Evolutionary conservation across 148 eudicot genomes (phyloP), one percentile per base, ranked within the genome.

Genomic region (Chenopodium berlandieri): DNA sequence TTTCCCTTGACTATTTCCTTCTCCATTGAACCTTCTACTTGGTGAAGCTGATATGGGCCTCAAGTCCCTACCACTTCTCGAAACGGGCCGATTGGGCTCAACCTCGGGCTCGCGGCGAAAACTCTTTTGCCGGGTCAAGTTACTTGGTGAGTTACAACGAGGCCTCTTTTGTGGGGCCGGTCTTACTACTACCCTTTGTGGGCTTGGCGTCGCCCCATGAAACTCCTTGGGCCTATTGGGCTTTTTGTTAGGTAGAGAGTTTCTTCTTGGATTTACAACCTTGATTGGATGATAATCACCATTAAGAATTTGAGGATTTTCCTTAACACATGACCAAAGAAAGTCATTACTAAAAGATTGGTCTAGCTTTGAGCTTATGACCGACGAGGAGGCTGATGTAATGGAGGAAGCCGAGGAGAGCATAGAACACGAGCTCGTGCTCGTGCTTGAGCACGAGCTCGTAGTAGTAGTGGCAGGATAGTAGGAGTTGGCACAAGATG

Each of bases 81-180:
- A 86, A 62, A 48, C 69, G 63, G 77, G 77, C 74, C 83, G 31
- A 64, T 82, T 86, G 1, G 81, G 86, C 73, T 91, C 94, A 90
- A 84, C 82, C 88, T 92, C 88, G 74, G 75, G 64, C 66, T 88
- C 94, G 58, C 80, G 80, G 63, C 90, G 84, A 75, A 88, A 87
- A 86, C 93, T 93, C 86, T 91, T 93, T 67, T 93, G 95, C 34
- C 92, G 84, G 20, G 90, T 80, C n/a, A 94, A 85, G 48, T 82
- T 82, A 64, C 83, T 77, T 11, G 97, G 92, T 34, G 94, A 91
- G 68, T 60, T 85, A 65, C 86, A 88, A 7, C 97, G 92, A 19
- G 91, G 83, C 37, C 95, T 75, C 84, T 92, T 94, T 71, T 89
- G 87, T n/a, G 91, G 71, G 8, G 78, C 75, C 4, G 85, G 60